Conservation (phyloP, 2,329 filamentous ascomycete species). For the Colletotrichum ledebouriae region DNA sequence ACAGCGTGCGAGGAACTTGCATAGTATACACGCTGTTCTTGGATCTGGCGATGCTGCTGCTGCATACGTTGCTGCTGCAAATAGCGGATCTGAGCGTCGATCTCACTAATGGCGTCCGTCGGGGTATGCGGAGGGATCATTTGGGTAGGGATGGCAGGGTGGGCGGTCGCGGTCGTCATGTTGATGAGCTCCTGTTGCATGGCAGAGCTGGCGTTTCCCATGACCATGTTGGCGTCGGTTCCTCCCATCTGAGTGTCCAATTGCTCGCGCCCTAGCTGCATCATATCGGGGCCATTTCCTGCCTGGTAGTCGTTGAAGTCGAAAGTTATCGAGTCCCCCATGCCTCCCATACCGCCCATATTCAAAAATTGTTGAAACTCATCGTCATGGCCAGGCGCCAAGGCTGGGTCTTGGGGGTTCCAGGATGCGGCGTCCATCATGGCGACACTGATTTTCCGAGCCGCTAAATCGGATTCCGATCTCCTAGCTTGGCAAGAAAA, state of each 20-base stretch:
- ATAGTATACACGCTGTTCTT: constrained; percentile 66
- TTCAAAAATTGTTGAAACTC: constrained; percentile 76
- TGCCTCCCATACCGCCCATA: constrained; percentile 67
- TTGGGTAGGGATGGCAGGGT: constrained; percentile 60
- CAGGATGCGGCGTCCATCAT: constrained; percentile 69
- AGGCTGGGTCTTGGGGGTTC: constrained; percentile 69
- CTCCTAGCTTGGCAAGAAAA: background rate
- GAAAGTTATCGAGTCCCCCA: constrained; percentile 69
- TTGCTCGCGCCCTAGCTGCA: constrained; percentile 55
- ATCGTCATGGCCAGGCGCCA: constrained; percentile 66
- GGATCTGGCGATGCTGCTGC: constrained; percentile 69
- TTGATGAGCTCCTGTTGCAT: constrained; percentile 60
- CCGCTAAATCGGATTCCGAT: constrained; percentile 10
- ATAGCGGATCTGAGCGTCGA: constrained; percentile 76
- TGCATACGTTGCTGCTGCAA: constrained; percentile 74
- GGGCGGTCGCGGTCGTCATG: constrained; percentile 62
- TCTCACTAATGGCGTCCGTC: constrained; percentile 67
- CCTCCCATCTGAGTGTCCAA: constrained; percentile 66
- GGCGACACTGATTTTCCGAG: constrained; percentile 46
- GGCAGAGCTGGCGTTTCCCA: constrained; percentile 45
- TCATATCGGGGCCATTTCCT: constrained; percentile 54
- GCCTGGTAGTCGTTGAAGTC: constrained; percentile 70
- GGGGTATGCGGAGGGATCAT: constrained; percentile 61
- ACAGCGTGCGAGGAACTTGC: constrained; percentile 71
- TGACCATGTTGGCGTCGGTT: constrained; percentile 55